Percentiles rank a stretch among this genome's conserved stretches.
Evolutionary conservation across 1,284 basidiomycete genomes (phyloP).

Genomic region (Apiotrichum laibachii): DNA sequence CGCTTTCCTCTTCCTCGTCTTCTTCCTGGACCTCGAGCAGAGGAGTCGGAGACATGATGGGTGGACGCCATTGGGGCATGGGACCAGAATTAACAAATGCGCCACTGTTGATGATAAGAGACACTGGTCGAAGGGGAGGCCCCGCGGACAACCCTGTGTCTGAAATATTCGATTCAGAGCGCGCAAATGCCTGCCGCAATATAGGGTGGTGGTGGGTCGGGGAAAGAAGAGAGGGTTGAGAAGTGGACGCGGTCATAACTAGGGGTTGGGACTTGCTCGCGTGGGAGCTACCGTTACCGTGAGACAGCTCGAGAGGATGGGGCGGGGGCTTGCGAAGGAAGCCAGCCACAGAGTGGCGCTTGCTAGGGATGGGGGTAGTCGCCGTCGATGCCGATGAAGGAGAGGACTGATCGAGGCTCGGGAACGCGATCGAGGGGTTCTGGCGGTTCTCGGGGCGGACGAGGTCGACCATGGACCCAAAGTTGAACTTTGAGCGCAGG

Average conservation of each 20-base stretch:
- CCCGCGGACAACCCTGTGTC: constrained; percentile 3
- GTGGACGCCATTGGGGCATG: constrained; percentile 18
- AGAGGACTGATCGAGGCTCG: not conserved
- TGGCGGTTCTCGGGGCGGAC: constrained; percentile 1
- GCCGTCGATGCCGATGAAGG: not conserved
- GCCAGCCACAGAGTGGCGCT: constrained; percentile 11
- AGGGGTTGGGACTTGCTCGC: constrained; percentile 16
- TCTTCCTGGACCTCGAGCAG: constrained; percentile 21
- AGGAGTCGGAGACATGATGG: constrained; percentile 15
- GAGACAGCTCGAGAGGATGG: constrained; percentile 20
- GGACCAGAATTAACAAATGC: constrained; percentile 7
- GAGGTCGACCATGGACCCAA: constrained; percentile 24
- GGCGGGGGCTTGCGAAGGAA: constrained; percentile 11
- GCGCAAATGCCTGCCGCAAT: constrained; percentile 20
- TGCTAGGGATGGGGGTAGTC: not conserved
- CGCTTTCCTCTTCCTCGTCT: constrained; percentile 18
- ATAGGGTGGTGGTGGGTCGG: constrained; percentile 14
- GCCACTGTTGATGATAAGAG: constrained; percentile 14
- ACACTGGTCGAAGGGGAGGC: constrained; percentile 10
- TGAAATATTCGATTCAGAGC: constrained; percentile 20
- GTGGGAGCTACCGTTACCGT: constrained; percentile 5
- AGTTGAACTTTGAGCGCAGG: constrained; percentile 16
- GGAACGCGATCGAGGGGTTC: not conserved
- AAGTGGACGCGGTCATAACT: constrained; percentile 8
- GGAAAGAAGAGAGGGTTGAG: constrained; percentile 15